Evolutionary conservation across 768 basidiomycete genomes (phyloP), one percentile per base, ranked within the genome.

Genomic region (Russula vinacea): DNA sequence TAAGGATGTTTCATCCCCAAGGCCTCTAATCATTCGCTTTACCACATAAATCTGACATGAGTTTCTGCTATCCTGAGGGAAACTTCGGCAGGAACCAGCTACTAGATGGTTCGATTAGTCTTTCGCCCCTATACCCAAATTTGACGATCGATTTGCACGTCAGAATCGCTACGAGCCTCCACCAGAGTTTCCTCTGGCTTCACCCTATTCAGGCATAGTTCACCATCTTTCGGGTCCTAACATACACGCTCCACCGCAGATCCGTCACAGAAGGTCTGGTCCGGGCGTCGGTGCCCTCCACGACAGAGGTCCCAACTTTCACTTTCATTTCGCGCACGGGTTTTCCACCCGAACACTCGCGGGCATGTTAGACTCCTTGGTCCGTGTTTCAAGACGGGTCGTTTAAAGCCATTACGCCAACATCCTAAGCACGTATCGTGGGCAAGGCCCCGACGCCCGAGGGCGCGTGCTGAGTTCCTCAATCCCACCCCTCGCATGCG

Each of bases 131-230:
- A 90, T 90, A 89, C 88, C 87, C 88, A 89, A 88, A 87, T 90
- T 88, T 80, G 86, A 90, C 88, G 85, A 90, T 89, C 86, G 88
- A 90, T 90, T 90, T 91, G 89, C 89, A 90, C 86, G 87, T 90
- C 89, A 91, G 89, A 90, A 91, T 87, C 85, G 88, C 89, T 90
- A 88, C 86, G 85, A 88, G 86, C 89, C 87, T 90, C 88, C 88
- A 90, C 87, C 89, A 90, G 88, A 88, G 89, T 91, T 90, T 90
- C 88, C 89, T 88, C 88, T 90, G 89, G 87, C 89, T 90, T 89
- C 85, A 81, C 87, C 87, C 86, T 89, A 86, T 84, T 86, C 87
- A 88, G 80, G 82, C 86, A 89, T 88, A 88, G 85, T 88, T 88
- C 87, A 88, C 86, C 86, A 88, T 88, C 86, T 88, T 89, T 88